Evolutionary conservation across 2,329 filamentous ascomycete genomes (phyloP).

Genomic region (Rhinocladiella similis): DNA sequence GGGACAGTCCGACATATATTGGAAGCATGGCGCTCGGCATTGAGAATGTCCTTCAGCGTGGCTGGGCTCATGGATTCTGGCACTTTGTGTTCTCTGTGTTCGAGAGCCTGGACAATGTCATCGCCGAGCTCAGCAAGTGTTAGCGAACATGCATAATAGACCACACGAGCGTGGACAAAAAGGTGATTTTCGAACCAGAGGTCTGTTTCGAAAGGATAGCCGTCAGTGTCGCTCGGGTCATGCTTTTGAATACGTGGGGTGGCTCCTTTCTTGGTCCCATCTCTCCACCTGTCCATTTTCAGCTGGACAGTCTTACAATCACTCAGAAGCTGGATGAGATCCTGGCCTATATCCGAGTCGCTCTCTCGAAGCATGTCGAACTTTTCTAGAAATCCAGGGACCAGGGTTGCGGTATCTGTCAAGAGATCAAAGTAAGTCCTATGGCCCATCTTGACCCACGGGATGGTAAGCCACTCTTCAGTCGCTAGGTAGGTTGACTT

Average conservation of each 20-base stretch:
- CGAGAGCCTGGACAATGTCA: slow-evolving; percentile 17
- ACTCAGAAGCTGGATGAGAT: slow-evolving; percentile 8
- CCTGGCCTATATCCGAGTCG: slow-evolving; percentile 3
- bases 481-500: slow-evolving; percentile 34
- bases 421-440: slow-evolving; percentile 38
- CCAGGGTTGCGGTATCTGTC: slow-evolving; percentile 34
- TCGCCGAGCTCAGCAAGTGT: slow-evolving; percentile 16
- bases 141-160: slow-evolving; percentile 24
- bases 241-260: slow-evolving; percentile 16
- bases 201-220: slow-evolving; percentile 25
- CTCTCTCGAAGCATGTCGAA: slow-evolving; percentile 29
- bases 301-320: slow-evolving; percentile 18
- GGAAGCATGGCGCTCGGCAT: slow-evolving; percentile 14
- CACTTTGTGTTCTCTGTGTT: slow-evolving; percentile 8
- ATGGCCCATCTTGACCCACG: slow-evolving; percentile 33
- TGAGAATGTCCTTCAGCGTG: slow-evolving; percentile 8
- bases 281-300: slow-evolving; percentile 20
- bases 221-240: slow-evolving; percentile 12
- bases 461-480: slow-evolving; percentile 37
- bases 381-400: slow-evolving; percentile 35
- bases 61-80: slow-evolving; percentile 3
- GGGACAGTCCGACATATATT: slow-evolving; percentile 23
- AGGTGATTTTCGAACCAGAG: slow-evolving; percentile 27
- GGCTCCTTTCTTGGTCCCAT: slow-evolving; percentile 22
- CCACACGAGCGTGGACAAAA: slow-evolving; percentile 24